phyloP scores from a whole-genome alignment of 2,329 filamentous ascomycete genomes.

The Aspergillus sp. region DNA sequence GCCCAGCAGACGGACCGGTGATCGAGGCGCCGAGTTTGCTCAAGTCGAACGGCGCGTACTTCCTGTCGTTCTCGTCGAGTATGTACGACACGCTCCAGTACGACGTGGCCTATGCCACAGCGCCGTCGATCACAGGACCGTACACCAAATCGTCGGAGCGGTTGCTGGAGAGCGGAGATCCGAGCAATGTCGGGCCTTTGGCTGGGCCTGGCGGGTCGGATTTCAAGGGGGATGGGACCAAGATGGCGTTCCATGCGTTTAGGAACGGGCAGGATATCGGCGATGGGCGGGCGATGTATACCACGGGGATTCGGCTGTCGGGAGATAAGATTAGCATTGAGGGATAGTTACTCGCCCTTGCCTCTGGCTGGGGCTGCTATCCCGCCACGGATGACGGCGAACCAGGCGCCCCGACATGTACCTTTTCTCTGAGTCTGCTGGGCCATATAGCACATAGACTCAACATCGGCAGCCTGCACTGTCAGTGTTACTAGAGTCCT shows the following conservation, averaged over 20 bases:
- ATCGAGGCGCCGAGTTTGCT: constrained; percentile 50
- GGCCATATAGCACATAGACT: no score
- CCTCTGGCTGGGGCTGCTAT: no score
- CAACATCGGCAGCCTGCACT: no score
- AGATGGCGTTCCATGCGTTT: constrained; percentile 21
- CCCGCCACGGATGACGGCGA: no score
- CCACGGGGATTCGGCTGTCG: constrained; percentile 10
- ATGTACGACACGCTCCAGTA: constrained; percentile 48
- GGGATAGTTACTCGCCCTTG: no score
- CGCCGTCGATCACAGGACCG: constrained; percentile 26
- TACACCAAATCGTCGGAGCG: constrained; percentile 23
- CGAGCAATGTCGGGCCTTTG: constrained; percentile 6
- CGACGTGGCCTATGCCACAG: constrained; percentile 50
- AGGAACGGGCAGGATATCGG: constrained; percentile 9
- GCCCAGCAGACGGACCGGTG: constrained; percentile 49
- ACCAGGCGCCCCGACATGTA: no score
- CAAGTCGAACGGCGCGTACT: constrained; percentile 37
- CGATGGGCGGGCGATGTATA: constrained; percentile 17
- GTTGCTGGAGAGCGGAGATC: constrained; percentile 24
- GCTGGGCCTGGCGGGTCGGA: constrained; percentile 18
- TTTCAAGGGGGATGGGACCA: constrained; percentile 14
- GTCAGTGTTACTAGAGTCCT: no score
- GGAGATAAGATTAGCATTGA: not conserved
- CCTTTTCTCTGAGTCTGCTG: no score
- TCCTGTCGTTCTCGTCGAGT: constrained; percentile 53